Percentiles rank a stretch among this genome's conserved stretches.
Conservation (phyloP, 139 green algal genomes). For the Deuterostichococcus epilithicus region DNA sequence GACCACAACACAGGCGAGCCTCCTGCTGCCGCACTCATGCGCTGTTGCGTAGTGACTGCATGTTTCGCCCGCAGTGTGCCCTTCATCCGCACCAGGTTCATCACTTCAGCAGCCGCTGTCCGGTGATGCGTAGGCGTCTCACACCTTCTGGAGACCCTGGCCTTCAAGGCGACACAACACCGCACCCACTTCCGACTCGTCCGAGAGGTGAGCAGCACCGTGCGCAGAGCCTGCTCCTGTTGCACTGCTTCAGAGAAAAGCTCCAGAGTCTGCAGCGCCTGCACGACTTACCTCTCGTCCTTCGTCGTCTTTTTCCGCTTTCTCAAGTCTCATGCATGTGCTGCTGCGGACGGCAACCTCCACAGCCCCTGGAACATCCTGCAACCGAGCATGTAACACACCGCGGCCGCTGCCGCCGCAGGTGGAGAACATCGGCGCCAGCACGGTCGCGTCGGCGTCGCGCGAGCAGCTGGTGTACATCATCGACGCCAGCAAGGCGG, state of each 20-base stretch:
- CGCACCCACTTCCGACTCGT: slow-evolving; percentile 70
- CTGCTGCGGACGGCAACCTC: too few relatives aligned
- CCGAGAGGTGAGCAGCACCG: slow-evolving; percentile 39
- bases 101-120: too few relatives aligned
- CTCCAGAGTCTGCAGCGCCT: too few relatives aligned
- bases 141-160: slow-evolving; percentile 90
- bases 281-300: too few relatives aligned
- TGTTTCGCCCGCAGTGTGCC: background rate
- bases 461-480: slow-evolving; percentile 90
- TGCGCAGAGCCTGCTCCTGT: too few relatives aligned
- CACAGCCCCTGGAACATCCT: too few relatives aligned
- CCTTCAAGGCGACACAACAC: slow-evolving; percentile 85
- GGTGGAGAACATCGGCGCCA: slow-evolving; percentile 86
- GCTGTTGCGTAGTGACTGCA: background rate
- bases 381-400: too few relatives aligned
- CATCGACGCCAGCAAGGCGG: slow-evolving; percentile 78
- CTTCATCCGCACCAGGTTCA: background rate
- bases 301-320: too few relatives aligned
- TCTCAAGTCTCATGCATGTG: too few relatives aligned
- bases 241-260: too few relatives aligned
- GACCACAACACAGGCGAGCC: slow-evolving; percentile 42
- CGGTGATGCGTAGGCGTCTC: slow-evolving; percentile 55
- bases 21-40: background rate
- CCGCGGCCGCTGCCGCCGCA: slow-evolving; percentile 14
- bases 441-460: slow-evolving; percentile 73